A percentile compares a stretch with the other conserved stretches of the same genome.
Evolutionary conservation across 257 asterid species (phyloP).

Genomic region (Cruciata laevipes): DNA sequence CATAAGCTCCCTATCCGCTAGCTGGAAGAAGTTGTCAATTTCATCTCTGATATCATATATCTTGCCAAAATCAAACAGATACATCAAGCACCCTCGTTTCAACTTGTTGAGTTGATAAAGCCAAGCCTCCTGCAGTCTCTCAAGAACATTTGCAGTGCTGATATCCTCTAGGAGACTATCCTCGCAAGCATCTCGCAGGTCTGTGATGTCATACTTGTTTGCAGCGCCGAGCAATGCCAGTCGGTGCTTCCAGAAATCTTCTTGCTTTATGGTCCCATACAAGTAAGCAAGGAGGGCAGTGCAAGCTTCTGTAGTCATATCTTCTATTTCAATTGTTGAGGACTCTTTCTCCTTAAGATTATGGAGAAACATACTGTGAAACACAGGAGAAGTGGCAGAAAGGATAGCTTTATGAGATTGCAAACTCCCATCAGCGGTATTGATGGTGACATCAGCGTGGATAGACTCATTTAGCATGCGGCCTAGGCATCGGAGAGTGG

Average conservation of each 20-base stretch:
- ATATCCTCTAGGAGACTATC: conserved; percentile 86
- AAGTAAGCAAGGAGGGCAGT: conserved; percentile 65
- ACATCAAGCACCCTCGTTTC: conserved; percentile 83
- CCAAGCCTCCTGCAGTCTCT: conserved; percentile 93
- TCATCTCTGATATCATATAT: conserved; percentile 81
- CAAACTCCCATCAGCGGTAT: conserved; percentile 61
- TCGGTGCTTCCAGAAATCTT: conserved; percentile 90
- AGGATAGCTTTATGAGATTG: conserved; percentile 77
- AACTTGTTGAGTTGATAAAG: conserved; percentile 68
- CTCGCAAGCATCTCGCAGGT: conserved; percentile 79
- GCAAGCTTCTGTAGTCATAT: conserved; percentile 82
- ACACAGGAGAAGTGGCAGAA: conserved; percentile 82
- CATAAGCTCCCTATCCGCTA: conserved; percentile 73
- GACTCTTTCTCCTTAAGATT: conserved; percentile 85
- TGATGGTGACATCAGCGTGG: conserved; percentile 75
- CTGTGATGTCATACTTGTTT: conserved; percentile 74
- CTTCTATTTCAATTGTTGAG: conserved; percentile 67
- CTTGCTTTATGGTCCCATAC: conserved; percentile 77
- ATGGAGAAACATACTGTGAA: conserved; percentile 83
- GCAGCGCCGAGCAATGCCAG: conserved; percentile 74
- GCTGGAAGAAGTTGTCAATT: conserved; percentile 49
- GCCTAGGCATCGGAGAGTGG: conserved; percentile 62
- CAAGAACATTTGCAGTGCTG: conserved; percentile 76
- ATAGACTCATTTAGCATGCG: conserved; percentile 76
- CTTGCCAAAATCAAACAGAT: conserved; percentile 87